These are phyloP conservation scores for Stromatinia cepivora DNA, from an alignment of 2,329 filamentous ascomycete species.

Conservation along the genomic window DNA sequence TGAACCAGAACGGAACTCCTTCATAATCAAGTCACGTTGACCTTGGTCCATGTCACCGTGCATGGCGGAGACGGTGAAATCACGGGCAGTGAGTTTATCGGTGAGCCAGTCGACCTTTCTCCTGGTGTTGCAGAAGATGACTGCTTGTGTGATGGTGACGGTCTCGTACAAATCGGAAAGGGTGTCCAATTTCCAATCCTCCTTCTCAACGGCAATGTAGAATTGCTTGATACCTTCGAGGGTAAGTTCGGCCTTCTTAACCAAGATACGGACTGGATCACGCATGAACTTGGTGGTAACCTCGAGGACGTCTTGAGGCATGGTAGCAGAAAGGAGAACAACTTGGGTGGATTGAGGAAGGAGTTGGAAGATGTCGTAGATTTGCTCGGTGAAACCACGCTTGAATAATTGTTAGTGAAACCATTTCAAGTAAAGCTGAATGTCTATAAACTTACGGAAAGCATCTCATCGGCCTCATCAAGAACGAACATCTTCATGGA, in stretches of 20 bases:
- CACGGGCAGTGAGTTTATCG: slow-evolving; percentile 96
- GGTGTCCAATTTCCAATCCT: slow-evolving; percentile 99
- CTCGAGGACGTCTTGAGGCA: slow-evolving; percentile 98
- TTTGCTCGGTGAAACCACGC: slow-evolving; percentile 99
- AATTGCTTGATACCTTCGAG: slow-evolving; percentile 99
- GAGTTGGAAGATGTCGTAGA: slow-evolving; percentile 99
- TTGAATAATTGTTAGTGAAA: slow-evolving; percentile 47
- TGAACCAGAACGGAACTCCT: slow-evolving; percentile 99
- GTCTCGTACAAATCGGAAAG: slow-evolving; percentile 99
- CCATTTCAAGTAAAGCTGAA: not conserved
- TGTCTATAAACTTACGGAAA: slow-evolving; percentile 64
- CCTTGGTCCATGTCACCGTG: slow-evolving; percentile 99
- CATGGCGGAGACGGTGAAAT: slow-evolving; percentile 99
- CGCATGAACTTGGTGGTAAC: slow-evolving; percentile 99
- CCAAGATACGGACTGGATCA: slow-evolving; percentile 96
- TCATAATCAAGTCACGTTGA: slow-evolving; percentile 99
- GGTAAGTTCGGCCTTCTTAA: slow-evolving; percentile 99
- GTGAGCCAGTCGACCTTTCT: slow-evolving; percentile 99
- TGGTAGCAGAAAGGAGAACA: slow-evolving; percentile 95
- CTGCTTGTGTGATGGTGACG: slow-evolving; percentile 97
- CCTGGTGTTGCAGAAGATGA: slow-evolving; percentile 99
- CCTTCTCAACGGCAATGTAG: slow-evolving; percentile 99
- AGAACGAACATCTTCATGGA: slow-evolving; percentile 99
- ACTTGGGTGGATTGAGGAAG: slow-evolving; percentile 98
- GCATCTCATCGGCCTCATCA: slow-evolving; percentile 99